A percentile compares a stretch with the other conserved stretches of the same genome.
Evolutionary conservation across 139 green algal species (phyloP).

Genomic region (Eudorina sp.): DNA sequence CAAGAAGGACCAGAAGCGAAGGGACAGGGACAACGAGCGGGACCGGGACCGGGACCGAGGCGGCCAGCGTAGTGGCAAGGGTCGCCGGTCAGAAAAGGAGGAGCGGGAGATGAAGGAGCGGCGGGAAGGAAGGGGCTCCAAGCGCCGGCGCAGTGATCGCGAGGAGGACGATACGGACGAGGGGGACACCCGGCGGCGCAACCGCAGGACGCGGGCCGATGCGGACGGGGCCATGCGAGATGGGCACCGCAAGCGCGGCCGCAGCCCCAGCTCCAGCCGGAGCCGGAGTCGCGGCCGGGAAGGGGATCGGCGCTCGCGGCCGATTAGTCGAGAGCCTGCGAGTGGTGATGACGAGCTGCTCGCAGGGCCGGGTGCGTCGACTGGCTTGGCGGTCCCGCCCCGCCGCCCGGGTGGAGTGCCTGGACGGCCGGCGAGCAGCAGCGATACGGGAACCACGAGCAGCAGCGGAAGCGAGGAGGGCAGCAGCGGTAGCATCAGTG

Average conservation of each 20-base stretch:
- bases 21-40: constrained; percentile 71
- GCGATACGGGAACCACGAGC: neutral
- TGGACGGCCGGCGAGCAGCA: neutral
- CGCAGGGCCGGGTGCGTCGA: too few relatives aligned
- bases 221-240: neutral
- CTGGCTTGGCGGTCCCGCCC: too few relatives aligned
- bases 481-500: neutral
- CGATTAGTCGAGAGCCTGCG: too few relatives aligned
- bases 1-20: neutral
- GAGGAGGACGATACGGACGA: neutral
- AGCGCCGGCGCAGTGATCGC: neutral
- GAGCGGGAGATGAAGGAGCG: neutral
- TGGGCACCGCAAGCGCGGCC: neutral
- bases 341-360: too few relatives aligned
- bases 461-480: neutral
- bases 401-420: too few relatives aligned
- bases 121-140: neutral
- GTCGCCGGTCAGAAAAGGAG: neutral
- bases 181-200: neutral
- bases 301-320: too few relatives aligned
- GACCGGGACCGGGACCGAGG: constrained; percentile 69
- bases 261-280: neutral
- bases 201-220: neutral
- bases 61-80: neutral
- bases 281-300: neutral